Evolutionary conservation across 768 basidiomycete species (phyloP).

Genomic region (Tricholoma flavovirens): DNA sequence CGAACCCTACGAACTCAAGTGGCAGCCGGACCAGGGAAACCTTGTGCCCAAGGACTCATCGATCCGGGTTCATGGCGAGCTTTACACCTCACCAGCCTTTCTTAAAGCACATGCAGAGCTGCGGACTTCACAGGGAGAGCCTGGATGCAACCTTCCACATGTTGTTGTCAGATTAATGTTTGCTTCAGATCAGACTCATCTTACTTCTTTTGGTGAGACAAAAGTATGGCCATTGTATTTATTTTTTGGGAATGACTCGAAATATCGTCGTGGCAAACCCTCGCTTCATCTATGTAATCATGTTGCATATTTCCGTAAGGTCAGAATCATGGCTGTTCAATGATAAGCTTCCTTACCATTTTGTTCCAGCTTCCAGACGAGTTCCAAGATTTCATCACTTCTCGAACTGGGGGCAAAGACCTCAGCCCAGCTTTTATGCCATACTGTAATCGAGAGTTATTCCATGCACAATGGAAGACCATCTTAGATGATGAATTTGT

Average conservation of each 20-base stretch:
- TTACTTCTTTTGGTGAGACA: conserved; percentile 22
- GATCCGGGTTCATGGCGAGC: neutral
- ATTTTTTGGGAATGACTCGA: conserved; percentile 19
- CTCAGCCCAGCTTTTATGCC: conserved; percentile 1
- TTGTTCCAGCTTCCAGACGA: conserved; percentile 2
- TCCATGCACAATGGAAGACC: conserved; percentile 22
- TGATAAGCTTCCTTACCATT: neutral
- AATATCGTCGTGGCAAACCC: conserved; percentile 15
- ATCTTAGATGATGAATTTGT: conserved; percentile 20
- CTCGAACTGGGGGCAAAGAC: neutral
- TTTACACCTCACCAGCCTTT: conserved; percentile 13
- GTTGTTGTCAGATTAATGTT: conserved; percentile 19
- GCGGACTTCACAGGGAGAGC: neutral
- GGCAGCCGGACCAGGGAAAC: conserved; percentile 11
- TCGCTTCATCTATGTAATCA: conserved; percentile 1
- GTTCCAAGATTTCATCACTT: conserved; percentile 4
- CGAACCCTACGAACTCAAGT: conserved; percentile 2
- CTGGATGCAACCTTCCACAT: conserved; percentile 7
- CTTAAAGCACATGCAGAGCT: conserved; percentile 5
- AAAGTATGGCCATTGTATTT: conserved; percentile 19
- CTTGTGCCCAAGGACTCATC: no score
- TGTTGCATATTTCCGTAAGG: conserved; percentile 2
- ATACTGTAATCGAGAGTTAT: conserved; percentile 21
- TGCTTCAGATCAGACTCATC: conserved; percentile 25
- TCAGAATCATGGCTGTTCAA: neutral